Base-by-base conservation (phyloP, 129 eudicot genomes). In the Chrysanthemum makinoi region DNA sequence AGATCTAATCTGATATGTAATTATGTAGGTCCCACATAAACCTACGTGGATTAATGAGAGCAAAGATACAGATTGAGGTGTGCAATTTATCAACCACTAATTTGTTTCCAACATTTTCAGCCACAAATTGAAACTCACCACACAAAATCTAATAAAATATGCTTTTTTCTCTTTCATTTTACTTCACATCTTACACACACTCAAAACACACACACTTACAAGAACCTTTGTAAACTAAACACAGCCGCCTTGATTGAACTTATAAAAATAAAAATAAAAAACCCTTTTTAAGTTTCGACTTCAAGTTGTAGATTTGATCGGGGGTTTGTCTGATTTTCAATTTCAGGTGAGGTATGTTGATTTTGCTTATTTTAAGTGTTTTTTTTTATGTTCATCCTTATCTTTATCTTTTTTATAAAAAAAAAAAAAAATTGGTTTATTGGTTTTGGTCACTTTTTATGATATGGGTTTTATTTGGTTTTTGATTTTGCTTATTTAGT, bases 11-110 rank as follows among this genome's bases (percentile, higher is more conserved):
- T 39, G 10, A 39, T 39, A 1, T 39, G 46, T 39, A 8, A 39
- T 7, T 6, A 39, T 7, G 46, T 39, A 39, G 77, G 81, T 0
- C 72, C 81, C 68, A 64, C 68, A 15, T 2, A 43, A 63, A 6
- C 73, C 77, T 6, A 71, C 77, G 81, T 72, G 81, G 77, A 71
- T 71, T 0, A 64, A 58, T 52, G 68, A 56, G 77, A 71, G 24
- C 10, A 22, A 15, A 71, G 81, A 71, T 71, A 70, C 64, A 78
- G 81, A 78, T 78, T 77, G 68, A 54, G 62, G 43, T 65, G 14
- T 55, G 2, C 46, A 39, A 39, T 39, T 56, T 77, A 24, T 12
- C 4, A 44, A 15, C 81, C 81, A 78, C 81, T 30, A 78, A 17
- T 78, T 78, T 24, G 1, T 22, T 4, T 26, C 73, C 55, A 44